phyloP scores from a whole-genome alignment of 768 basidiomycete species.

The Tylopilus plumbeoviolaceoides region DNA sequence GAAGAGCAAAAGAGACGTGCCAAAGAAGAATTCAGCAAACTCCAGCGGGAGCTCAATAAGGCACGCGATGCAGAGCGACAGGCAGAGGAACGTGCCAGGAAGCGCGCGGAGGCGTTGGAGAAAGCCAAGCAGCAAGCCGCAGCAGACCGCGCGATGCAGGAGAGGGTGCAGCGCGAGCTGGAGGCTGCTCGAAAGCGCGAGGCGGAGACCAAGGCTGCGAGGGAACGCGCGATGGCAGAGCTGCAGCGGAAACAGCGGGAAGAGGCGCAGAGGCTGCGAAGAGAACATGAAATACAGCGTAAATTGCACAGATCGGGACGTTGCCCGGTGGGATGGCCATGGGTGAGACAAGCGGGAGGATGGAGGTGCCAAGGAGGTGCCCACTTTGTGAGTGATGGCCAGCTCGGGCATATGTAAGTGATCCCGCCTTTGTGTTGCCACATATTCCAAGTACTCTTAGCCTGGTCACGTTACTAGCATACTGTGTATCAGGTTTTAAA shows the following conservation, averaged over 20 bases:
- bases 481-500: too few relatives aligned
- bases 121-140: slow-evolving; percentile 14
- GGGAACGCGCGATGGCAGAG: slow-evolving; percentile 21
- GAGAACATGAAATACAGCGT: slow-evolving; percentile 33
- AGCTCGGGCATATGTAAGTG: slow-evolving; percentile 19
- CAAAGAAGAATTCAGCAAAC: slow-evolving; percentile 14
- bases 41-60: slow-evolving; percentile 16
- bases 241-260: slow-evolving; percentile 31
- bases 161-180: slow-evolving; percentile 22
- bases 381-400: slow-evolving; percentile 35
- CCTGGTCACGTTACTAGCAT: too few relatives aligned
- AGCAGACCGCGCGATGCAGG: slow-evolving; percentile 17
- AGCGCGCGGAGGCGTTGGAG: slow-evolving; percentile 20
- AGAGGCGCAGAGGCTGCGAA: slow-evolving; percentile 31
- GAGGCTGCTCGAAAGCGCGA: slow-evolving; percentile 26
- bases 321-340: slow-evolving; percentile 43
- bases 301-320: slow-evolving; percentile 45
- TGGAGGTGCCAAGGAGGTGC: slow-evolving; percentile 47
- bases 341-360: slow-evolving; percentile 39
- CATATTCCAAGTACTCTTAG: too few relatives aligned
- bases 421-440: too few relatives aligned
- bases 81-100: slow-evolving; percentile 23
- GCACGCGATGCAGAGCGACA: slow-evolving; percentile 17
- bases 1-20: slow-evolving; percentile 17
- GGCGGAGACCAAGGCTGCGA: slow-evolving; percentile 18